Conservation (phyloP, 257 asterid genomes). For the Capsicum rhomboideum region DNA sequence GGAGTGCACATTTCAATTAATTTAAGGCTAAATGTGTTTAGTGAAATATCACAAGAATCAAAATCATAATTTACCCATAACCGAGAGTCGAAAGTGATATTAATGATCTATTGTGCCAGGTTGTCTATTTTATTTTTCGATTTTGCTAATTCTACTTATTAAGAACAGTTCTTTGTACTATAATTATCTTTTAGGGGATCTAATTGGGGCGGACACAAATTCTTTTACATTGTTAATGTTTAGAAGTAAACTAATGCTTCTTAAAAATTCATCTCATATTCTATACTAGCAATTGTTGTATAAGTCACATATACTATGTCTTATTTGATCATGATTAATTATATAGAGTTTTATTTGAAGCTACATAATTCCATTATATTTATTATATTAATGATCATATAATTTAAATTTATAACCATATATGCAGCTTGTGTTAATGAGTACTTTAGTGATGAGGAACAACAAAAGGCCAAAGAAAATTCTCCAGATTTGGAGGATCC, state of each 20-base stretch:
- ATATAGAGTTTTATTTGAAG: neutral
- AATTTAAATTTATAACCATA: neutral
- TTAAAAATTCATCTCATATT: neutral
- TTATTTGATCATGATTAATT: neutral
- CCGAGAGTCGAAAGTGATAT: neutral
- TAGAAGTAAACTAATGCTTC: neutral
- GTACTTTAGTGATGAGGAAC: conserved; percentile 23
- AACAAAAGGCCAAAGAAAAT: neutral
- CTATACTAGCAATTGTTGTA: neutral
- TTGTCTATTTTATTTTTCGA: too few relatives aligned
- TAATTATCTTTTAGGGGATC: neutral
- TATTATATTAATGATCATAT: neutral
- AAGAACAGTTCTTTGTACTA: too few relatives aligned
- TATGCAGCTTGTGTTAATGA: conserved; percentile 50
- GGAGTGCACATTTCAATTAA: neutral
- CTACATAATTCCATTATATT: neutral
- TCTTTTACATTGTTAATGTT: neutral
- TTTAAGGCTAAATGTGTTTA: neutral
- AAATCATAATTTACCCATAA: neutral
- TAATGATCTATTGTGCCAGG: neutral
- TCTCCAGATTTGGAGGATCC: conserved; percentile 34
- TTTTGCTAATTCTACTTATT: too few relatives aligned
- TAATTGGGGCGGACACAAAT: neutral
- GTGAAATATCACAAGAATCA: neutral
- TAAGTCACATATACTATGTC: neutral